A percentile compares a stretch with the other conserved stretches of the same genome.
Conservation (phyloP, 2,329 filamentous ascomycete species). For the Ophiostoma populinum region DNA sequence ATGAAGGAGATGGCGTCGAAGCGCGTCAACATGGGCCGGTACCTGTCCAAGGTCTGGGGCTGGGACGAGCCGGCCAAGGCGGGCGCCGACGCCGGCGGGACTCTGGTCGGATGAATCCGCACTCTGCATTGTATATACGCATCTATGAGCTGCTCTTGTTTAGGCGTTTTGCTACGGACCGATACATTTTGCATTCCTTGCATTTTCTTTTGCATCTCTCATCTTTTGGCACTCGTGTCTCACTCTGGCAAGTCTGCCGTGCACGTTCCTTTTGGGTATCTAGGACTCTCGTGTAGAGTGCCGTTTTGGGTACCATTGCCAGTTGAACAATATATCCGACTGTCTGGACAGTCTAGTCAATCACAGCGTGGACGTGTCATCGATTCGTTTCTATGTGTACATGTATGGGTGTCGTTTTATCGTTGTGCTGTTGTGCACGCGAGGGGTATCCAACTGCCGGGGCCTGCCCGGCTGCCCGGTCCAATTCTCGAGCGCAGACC, state of each 20-base stretch:
- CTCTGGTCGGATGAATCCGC: constrained; percentile 2
- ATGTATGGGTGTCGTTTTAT: background rate
- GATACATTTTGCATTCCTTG: no score
- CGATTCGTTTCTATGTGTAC: background rate
- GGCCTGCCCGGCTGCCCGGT: no score
- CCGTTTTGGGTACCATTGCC: background rate
- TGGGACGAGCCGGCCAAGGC: constrained; percentile 43
- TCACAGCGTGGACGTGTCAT: background rate
- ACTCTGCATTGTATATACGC: no score
- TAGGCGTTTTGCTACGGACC: no score
- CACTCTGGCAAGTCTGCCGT: no score
- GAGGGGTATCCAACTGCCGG: background rate
- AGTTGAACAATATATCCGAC: background rate
- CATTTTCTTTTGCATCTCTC: no score
- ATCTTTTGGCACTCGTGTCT: no score
- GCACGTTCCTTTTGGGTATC: no score
- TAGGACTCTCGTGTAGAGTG: no score
- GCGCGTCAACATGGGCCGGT: constrained; percentile 94
- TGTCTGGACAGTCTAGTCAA: background rate
- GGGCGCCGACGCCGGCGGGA: constrained; percentile 7
- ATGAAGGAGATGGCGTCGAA: constrained; percentile 93
- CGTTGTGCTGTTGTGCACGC: background rate
- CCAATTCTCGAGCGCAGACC: no score
- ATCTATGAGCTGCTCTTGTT: no score
- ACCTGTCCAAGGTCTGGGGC: constrained; percentile 88